These are phyloP conservation scores for Agaricales sp. DNA, from an alignment of 1,284 basidiomycete genomes.

Conservation along the genomic window DNA sequence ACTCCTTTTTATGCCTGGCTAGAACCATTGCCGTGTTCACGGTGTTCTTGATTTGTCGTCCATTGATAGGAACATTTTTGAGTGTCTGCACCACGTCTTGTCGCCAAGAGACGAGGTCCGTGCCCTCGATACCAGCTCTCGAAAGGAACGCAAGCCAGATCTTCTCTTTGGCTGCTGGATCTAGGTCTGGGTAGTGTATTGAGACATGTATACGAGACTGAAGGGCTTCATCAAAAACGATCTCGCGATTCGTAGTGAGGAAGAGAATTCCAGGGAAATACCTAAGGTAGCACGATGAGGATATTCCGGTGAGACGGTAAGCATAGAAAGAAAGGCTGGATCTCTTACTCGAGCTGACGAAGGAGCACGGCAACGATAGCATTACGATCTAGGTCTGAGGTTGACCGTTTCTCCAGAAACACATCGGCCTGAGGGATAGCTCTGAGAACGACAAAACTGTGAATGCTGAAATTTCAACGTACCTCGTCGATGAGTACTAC, in stretches of 20 bases:
- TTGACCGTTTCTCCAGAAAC: constrained; percentile 19
- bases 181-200: constrained; percentile 21
- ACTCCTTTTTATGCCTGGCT: neutral
- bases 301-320: too few relatives aligned
- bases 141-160: constrained; percentile 18
- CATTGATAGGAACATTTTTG: neutral
- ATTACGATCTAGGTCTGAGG: constrained; percentile 19
- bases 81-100: neutral
- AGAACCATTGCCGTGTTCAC: neutral
- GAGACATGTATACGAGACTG: constrained; percentile 21
- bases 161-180: constrained; percentile 11
- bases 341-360: constrained; percentile 24
- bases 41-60: neutral
- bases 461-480: neutral
- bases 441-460: neutral
- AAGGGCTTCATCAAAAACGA: neutral
- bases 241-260: neutral
- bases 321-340: constrained; percentile 24
- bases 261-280: neutral
- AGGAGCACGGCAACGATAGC: constrained; percentile 26
- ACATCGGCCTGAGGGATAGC: constrained; percentile 26
- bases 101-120: neutral
- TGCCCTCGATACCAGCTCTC: neutral
- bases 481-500: constrained; percentile 23
- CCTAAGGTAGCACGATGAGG: neutral